Percentiles rank a stretch among this genome's conserved stretches.
Evolutionary conservation across 176 grass and related monocot genomes (phyloP).

Genomic region (Aegilops speltoides): DNA sequence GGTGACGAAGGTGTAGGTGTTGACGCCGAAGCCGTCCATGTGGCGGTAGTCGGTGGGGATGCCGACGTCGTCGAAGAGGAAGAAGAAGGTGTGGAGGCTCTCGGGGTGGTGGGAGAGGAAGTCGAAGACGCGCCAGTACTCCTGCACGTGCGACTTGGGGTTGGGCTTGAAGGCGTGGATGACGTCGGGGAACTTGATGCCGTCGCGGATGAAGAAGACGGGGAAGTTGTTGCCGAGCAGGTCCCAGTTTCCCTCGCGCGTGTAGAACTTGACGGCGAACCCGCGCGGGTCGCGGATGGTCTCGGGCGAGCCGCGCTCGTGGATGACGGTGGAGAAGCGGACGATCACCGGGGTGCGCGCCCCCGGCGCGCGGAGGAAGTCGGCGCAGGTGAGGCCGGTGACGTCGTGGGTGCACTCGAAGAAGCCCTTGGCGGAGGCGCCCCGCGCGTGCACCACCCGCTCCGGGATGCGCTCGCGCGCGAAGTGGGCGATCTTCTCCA

Average conservation of each 20-base stretch:
- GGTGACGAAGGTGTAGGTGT: slow-evolving; percentile 87
- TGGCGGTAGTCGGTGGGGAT: slow-evolving; percentile 80
- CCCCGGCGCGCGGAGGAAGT: slow-evolving; percentile 75
- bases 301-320: slow-evolving; percentile 84
- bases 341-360: slow-evolving; percentile 62
- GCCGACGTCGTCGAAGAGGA: slow-evolving; percentile 94
- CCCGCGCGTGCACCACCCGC: slow-evolving; percentile 75
- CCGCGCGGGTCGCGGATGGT: slow-evolving; percentile 92
- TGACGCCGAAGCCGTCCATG: slow-evolving; percentile 90
- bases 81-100: slow-evolving; percentile 96
- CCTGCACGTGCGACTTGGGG: slow-evolving; percentile 74
- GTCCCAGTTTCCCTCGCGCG: slow-evolving; percentile 89
- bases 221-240: slow-evolving; percentile 94
- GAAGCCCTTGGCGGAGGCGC: slow-evolving; percentile 82
- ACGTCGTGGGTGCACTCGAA: slow-evolving; percentile 89
- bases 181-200: slow-evolving; percentile 91
- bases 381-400: slow-evolving; percentile 63
- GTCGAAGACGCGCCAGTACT: slow-evolving; percentile 91
- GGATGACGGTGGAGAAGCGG: slow-evolving; percentile 93
- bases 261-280: slow-evolving; percentile 97
- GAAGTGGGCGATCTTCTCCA: slow-evolving; percentile 83
- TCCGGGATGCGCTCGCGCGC: slow-evolving; percentile 80
- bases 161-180: slow-evolving; percentile 97
- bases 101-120: slow-evolving; percentile 76
- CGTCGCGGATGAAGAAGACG: slow-evolving; percentile 95